Evolutionary conservation across 106 monocot species (phyloP).

Genomic region (Acorus calamus): DNA sequence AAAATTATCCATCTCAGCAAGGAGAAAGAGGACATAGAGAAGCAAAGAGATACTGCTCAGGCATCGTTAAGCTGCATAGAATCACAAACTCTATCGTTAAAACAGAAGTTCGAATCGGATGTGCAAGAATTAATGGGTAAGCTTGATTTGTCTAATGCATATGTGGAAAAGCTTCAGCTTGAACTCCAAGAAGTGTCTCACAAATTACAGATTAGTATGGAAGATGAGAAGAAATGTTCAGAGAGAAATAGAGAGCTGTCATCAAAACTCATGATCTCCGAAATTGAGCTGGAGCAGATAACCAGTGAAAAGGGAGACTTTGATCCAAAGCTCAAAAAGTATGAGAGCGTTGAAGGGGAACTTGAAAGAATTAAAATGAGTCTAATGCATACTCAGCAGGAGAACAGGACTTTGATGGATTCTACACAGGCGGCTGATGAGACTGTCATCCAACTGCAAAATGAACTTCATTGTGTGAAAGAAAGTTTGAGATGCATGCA

Average conservation of each 20-base stretch:
- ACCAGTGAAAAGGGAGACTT: conserved; percentile 38
- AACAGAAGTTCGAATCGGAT: conserved; percentile 31
- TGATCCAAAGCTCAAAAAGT: conserved; percentile 23
- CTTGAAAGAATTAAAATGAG: conserved; percentile 37
- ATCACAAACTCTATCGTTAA: conserved; percentile 12
- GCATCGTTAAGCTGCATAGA: conserved; percentile 24
- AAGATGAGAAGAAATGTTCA: conserved; percentile 28
- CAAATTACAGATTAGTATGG: conserved; percentile 37
- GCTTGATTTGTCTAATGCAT: conserved; percentile 37
- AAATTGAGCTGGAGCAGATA: conserved; percentile 42
- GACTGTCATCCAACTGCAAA: conserved; percentile 8
- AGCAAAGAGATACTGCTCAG: conserved; percentile 28
- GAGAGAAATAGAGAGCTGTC: conserved; percentile 40
- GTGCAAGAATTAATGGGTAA: conserved; percentile 33
- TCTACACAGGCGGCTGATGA: conserved; percentile 29
- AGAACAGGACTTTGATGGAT: conserved; percentile 34
- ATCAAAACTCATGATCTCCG: conserved; percentile 35
- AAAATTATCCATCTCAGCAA: conserved; percentile 29
- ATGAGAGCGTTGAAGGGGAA: conserved; percentile 37
- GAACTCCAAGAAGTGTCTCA: conserved; percentile 45
- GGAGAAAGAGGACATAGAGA: conserved; percentile 35
- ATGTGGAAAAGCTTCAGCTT: conserved; percentile 33
- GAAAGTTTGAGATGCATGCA: conserved; percentile 5
- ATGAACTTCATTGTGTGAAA: conserved; percentile 7
- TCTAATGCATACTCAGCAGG: conserved; percentile 32